phyloP scores from a whole-genome alignment of 2,329 filamentous ascomycete species.

The Beauveria caledonica region DNA sequence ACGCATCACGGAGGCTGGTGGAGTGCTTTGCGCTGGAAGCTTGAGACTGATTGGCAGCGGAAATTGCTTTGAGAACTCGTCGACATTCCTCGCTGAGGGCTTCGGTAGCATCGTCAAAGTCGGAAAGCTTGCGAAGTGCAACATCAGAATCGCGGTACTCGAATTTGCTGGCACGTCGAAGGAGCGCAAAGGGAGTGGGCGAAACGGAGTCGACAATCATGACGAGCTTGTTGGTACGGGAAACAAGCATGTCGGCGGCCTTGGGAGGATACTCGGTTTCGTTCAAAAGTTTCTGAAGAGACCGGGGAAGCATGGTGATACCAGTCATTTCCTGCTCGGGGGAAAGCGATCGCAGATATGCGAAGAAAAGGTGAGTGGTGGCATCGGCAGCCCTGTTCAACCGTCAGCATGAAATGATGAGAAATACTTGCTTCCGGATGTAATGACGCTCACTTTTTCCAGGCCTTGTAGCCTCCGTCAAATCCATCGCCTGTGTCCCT shows the following conservation, averaged over 20 bases:
- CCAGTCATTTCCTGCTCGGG: slow-evolving; percentile 71
- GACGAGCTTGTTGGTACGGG: slow-evolving; percentile 77
- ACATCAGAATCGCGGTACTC: slow-evolving; percentile 85
- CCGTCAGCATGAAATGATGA: slow-evolving; percentile 13
- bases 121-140: slow-evolving; percentile 76
- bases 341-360: slow-evolving; percentile 82
- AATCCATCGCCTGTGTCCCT: slow-evolving; percentile 82
- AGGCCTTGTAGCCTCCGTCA: slow-evolving; percentile 85
- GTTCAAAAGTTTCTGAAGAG: slow-evolving; percentile 80
- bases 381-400: slow-evolving; percentile 77
- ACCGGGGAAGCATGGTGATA: slow-evolving; percentile 81
- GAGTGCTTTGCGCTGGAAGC: slow-evolving; percentile 62
- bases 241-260: slow-evolving; percentile 65
- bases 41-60: slow-evolving; percentile 78
- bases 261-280: slow-evolving; percentile 93
- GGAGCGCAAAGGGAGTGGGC: slow-evolving; percentile 82
- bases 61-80: slow-evolving; percentile 81
- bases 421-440: neutral
- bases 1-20: slow-evolving; percentile 70
- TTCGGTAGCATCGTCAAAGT: slow-evolving; percentile 80
- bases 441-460: slow-evolving; percentile 56
- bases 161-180: slow-evolving; percentile 88
- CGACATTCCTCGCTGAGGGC: slow-evolving; percentile 91
- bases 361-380: slow-evolving; percentile 95
- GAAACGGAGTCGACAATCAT: slow-evolving; percentile 97